Evolutionary conservation across 768 basidiomycete genomes (phyloP).

Genomic region (Rhizopogon vinicolor): DNA sequence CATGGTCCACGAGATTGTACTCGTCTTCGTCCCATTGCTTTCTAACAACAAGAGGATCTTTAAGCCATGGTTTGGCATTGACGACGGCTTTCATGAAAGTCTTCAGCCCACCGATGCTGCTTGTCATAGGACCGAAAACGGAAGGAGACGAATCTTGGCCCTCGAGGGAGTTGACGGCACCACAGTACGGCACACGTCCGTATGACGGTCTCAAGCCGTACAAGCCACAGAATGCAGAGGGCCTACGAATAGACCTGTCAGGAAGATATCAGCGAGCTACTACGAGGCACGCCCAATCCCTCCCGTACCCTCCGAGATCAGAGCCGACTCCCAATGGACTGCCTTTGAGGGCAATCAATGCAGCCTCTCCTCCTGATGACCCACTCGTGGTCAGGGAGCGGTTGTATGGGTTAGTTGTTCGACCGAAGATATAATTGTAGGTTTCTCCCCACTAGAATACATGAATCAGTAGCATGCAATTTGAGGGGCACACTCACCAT

Average conservation of each 20-base stretch:
- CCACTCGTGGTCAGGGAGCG: constrained; percentile 69
- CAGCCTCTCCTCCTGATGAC: constrained; percentile 84
- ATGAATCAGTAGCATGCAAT: background rate
- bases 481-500: constrained; percentile 40
- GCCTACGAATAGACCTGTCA: constrained; percentile 65
- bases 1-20: constrained; percentile 57
- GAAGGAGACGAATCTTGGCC: constrained; percentile 73
- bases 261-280: background rate
- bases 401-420: constrained; percentile 74
- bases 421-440: constrained; percentile 72
- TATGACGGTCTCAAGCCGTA: constrained; percentile 72
- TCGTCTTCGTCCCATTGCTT: constrained; percentile 58
- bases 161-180: constrained; percentile 58
- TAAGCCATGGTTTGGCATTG: constrained; percentile 56
- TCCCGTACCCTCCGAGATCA: constrained; percentile 66
- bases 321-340: constrained; percentile 63
- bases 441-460: constrained; percentile 65
- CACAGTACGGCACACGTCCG: constrained; percentile 63
- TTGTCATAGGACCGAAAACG: constrained; percentile 69
- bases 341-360: constrained; percentile 51
- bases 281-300: background rate
- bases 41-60: constrained; percentile 52
- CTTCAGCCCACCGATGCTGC: constrained; percentile 55
- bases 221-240: constrained; percentile 59
- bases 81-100: constrained; percentile 62